Evolutionary conservation across 1,284 basidiomycete species (phyloP).

Genomic region (Cutaneotrichosporon cavernicola): DNA sequence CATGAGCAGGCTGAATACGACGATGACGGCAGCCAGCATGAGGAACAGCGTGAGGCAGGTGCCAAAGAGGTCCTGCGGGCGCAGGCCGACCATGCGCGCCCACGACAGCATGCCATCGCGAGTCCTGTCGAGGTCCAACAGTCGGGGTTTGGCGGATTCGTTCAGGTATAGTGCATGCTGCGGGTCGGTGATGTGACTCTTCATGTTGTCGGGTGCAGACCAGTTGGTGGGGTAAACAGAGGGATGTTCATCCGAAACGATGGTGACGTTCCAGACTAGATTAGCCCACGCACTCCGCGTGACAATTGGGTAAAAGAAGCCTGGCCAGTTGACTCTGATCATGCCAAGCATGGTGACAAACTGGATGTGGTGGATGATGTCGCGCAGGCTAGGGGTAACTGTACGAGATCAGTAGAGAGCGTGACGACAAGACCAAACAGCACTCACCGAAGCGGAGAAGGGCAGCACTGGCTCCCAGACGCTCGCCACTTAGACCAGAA

Average conservation of each 20-base stretch:
- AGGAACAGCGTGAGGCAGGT: constrained; percentile 81
- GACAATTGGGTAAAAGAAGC: constrained; percentile 83
- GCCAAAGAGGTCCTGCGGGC: constrained; percentile 77
- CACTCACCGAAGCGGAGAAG: constrained; percentile 79
- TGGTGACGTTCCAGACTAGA: constrained; percentile 75
- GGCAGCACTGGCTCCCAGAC: constrained; percentile 77
- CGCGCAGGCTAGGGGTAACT: constrained; percentile 90
- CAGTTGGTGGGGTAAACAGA: constrained; percentile 61
- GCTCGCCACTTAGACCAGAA: constrained; percentile 88
- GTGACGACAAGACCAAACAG: neutral
- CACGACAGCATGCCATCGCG: constrained; percentile 69
- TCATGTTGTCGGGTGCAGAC: constrained; percentile 63
- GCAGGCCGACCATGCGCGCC: constrained; percentile 74
- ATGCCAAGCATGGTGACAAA: constrained; percentile 72
- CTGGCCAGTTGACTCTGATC: constrained; percentile 92
- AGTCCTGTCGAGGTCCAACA: constrained; percentile 43
- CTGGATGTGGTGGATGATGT: constrained; percentile 89
- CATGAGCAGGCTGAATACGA: constrained; percentile 66
- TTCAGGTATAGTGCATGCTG: constrained; percentile 77
- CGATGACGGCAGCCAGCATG: constrained; percentile 68
- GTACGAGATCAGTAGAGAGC: constrained; percentile 7
- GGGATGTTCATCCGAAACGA: constrained; percentile 64
- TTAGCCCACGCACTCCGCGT: constrained; percentile 83
- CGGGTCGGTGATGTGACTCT: constrained; percentile 66
- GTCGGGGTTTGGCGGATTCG: constrained; percentile 56